Evolutionary conservation across 768 basidiomycete genomes (phyloP), one percentile per base, ranked within the genome.

Genomic region (Cystofilobasidium capitatum): DNA sequence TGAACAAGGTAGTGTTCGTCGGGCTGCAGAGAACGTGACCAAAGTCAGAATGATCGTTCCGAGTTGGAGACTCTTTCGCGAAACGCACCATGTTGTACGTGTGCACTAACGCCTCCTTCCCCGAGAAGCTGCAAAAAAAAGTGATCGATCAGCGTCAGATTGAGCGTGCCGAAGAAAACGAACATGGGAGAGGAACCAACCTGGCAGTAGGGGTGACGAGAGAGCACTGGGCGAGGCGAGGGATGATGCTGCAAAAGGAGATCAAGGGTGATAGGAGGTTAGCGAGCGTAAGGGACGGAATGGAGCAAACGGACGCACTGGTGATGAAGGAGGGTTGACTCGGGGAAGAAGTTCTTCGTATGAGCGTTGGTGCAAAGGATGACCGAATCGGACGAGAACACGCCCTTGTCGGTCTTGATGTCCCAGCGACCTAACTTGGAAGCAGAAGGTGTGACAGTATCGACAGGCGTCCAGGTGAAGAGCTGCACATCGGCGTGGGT

Each of bases 31-130:
- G n/a, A n/a, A n/a, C n/a, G n/a, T n/a, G n/a, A n/a, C n/a, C n/a
- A n/a, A n/a, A n/a, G n/a, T n/a, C n/a, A n/a, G n/a, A n/a, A n/a
- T n/a, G n/a, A n/a, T n/a, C n/a, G n/a, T n/a, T n/a, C n/a, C n/a
- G n/a, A n/a, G n/a, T n/a, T n/a, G n/a, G n/a, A n/a, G n/a, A n/a
- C n/a, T n/a, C n/a, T n/a, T n/a, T n/a, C n/a, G 33, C n/a, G n/a
- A n/a, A n/a, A n/a, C n/a, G n/a, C n/a, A n/a, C n/a, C 63, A 70
- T 65, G 64, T 71, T 72, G 70, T 71, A 72, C 16, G 73, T 72
- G 61, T 72, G 47, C 45, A 55, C n/a, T 8, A 73, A 49, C 16
- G 70, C 49, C 31, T 65, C 29, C 12, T 55, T n/a, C n/a, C 71
- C 72, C 0, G 61, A 62, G 33, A 31, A 64, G 24, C 69, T n/a